These are phyloP conservation scores for Pelargonium fulgidum DNA, from an alignment of 441 rosid genomes.

Conservation along the genomic window DNA sequence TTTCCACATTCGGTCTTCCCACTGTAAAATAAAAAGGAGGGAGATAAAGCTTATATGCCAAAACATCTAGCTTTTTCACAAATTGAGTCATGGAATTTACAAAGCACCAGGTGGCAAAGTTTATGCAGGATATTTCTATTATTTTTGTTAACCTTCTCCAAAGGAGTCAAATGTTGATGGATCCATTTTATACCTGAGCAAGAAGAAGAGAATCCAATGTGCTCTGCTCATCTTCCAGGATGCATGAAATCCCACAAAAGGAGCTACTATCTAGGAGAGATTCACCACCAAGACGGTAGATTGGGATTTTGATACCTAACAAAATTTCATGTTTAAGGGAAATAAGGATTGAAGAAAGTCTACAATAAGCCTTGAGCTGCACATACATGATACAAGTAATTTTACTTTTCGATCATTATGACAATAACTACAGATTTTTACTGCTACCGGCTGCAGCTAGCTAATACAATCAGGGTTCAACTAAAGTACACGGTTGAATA, in stretches of 20 bases:
- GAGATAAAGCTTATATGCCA: background rate
- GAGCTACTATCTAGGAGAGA: conserved; percentile 19
- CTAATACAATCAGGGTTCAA: conserved; percentile 2
- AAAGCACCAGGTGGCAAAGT: background rate
- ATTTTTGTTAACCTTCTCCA: background rate
- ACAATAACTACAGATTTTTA: background rate
- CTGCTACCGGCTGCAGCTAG: background rate
- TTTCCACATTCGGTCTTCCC: conserved; percentile 40
- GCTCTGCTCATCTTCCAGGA: conserved; percentile 30
- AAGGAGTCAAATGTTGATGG: background rate
- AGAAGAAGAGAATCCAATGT: conserved; percentile 36
- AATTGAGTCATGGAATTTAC: background rate
- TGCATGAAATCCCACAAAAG: conserved; percentile 15
- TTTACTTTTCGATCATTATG: background rate
- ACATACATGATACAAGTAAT: background rate
- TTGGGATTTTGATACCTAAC: conserved; percentile 27
- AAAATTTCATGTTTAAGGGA: conserved; percentile 12
- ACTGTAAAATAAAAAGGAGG: conserved; percentile 28
- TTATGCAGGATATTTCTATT: background rate
- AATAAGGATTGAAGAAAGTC: conserved; percentile 1
- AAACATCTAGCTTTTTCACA: background rate
- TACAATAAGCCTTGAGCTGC: conserved; percentile 1
- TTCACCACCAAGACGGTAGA: conserved; percentile 28
- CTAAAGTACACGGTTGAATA: background rate
- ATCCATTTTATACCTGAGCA: conserved; percentile 27